Evolutionary conservation across 257 asterid species (phyloP), one percentile per base, ranked within the genome.

Genomic region (Pogostemon cablin): DNA sequence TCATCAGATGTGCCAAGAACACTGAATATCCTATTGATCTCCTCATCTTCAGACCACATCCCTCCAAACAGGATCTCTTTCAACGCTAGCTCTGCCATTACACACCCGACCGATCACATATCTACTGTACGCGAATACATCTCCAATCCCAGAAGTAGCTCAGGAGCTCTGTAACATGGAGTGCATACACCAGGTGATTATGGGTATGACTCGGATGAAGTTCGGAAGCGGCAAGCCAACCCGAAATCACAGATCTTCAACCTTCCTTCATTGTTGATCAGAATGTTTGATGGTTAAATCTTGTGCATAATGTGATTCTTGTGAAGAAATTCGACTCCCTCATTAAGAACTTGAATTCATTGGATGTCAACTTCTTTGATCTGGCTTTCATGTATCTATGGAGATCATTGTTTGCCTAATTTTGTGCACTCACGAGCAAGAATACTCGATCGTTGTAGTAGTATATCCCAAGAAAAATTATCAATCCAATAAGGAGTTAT

Each of bases 161-260:
- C 59, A 1, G 76, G 76, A 11, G 77, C 77, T 55, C 25, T 63
- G 40, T 72, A 72, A 58, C 66, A 63, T 17, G 32, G 4, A 2
- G 71, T 72, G 3, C 37, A 65, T 0, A 65, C 60, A 0, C 5
- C 49, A 4, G 8, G 0, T 7, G 52, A 2, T 0, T 15, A 15
- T 15, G 17, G 17, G 72, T 41, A 35, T 15, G 34, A 4, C 3
- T 15, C 72, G 3, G 58, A 25, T 3, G 3, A 3, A 9, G 40
- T 64, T 1, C 32, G 59, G 4, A 39, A 60, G 3, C 25, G 59
- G 6, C 72, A 47, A 0, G 77, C 58, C 17, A 43, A 35, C 6
- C 77, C 67, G 34, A 73, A 65, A 15, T 73, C 77, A 5, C 77
- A 64, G 4, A 73, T 73, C 5, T 73, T 73, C 67, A 73, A 54